Evolutionary conservation across 2,329 filamentous ascomycete genomes (phyloP).

Genomic region (Chaetomium strumarium): DNA sequence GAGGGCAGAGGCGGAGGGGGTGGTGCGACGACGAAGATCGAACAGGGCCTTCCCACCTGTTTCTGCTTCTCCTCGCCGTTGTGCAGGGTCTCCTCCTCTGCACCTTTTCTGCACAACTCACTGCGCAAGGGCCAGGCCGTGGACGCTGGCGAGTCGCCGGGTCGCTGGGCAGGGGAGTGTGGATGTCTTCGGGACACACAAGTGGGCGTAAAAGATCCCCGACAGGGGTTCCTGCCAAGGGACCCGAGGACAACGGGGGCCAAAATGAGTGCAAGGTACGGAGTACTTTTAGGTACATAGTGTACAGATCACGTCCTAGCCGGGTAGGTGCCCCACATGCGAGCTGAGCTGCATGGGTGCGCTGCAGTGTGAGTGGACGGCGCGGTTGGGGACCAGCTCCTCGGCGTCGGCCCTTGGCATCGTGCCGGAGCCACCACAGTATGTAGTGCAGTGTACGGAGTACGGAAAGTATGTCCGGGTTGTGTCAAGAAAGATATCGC

Average conservation of each 20-base stretch:
- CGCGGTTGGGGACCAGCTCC: slow-evolving; percentile 15
- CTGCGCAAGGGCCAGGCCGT: slow-evolving; percentile 3
- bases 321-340: too few species aligned
- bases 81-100: not conserved
- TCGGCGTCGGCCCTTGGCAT: slow-evolving; percentile 2
- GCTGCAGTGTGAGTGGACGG: not conserved
- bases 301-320: not conserved
- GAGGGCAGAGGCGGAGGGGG: slow-evolving; percentile 22
- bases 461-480: too few species aligned
- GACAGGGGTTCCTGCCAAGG: too few species aligned
- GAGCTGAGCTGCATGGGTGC: slow-evolving; percentile 4
- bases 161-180: not conserved
- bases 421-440: not conserved
- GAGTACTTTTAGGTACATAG: not conserved
- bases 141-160: slow-evolving; percentile 7
- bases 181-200: slow-evolving; percentile 13
- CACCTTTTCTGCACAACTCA: slow-evolving; percentile 8
- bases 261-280: not conserved
- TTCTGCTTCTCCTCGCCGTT: slow-evolving; percentile 3
- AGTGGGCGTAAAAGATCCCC: not conserved
- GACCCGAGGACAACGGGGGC: not conserved
- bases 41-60: slow-evolving; percentile 16
- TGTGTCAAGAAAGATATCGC: too few species aligned
- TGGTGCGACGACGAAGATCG: slow-evolving; percentile 17
- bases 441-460: not conserved